Base-by-base conservation (phyloP, 2,329 filamentous ascomycete species). In the Alternaria triticimaculans region DNA sequence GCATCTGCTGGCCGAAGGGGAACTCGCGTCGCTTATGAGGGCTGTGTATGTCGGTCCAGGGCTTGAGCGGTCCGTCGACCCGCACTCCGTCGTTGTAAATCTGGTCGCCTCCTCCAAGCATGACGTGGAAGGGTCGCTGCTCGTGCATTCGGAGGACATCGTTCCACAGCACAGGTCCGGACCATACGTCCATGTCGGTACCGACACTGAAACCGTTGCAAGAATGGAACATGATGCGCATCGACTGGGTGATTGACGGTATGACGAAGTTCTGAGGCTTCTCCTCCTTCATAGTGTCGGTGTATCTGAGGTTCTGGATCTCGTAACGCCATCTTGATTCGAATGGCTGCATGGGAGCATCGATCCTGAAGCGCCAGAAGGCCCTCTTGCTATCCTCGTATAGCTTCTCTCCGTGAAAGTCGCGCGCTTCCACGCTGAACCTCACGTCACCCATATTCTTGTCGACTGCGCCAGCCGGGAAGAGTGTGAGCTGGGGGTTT, bases 61-160 rank as follows among this genome's bases (percentile, higher is more conserved):
- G 74, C 72, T 88, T 88, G 66, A 98, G 82, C 1, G 95, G 95
- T 0, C 94, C 95, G 55, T 90, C 84, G 2, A 97, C 93, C 66
- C 95, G 88, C 68, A 98, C 93, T 23, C 92, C 92, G 60, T 90
- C 88, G 68, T 90, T 90, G 80, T 90, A 90, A 69, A 90, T 89
- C 81, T 97, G 95, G 76, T 98, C 95, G 63, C 95, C 95, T 61
- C 95, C 95, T 56, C 95, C 95, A 66, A 97, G 87, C 90, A 90
- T 92, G 68, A 89, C 86, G 73, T 89, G 87, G 77, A 90, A 89
- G 8, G 88, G 87, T 66, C 83, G 84, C 75, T 86, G 76, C 69
- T 83, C 83, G 70, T 90, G 88, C 62, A 87, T 81, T 49, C 88
- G 85, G 60, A 90, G 74, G 30, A 89, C 88, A 65, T 90, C 88